Base-by-base conservation (phyloP, 2,329 filamentous ascomycete genomes). In the Dothideomycetes sp. region DNA sequence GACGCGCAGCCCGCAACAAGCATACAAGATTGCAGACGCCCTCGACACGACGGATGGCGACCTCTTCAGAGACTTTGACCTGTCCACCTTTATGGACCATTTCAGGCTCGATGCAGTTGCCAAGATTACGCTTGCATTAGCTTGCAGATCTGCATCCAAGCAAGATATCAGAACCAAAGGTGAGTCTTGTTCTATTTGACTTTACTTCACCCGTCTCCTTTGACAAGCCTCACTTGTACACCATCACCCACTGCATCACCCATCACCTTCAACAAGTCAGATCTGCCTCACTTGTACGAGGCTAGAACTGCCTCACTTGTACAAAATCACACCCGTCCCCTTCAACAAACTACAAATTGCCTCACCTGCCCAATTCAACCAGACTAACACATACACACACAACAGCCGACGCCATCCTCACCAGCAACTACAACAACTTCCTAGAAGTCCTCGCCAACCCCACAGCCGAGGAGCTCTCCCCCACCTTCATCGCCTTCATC, bases 31-130 rank as follows among this genome's bases (percentile, higher is more conserved):
- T 56, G 88, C 89, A 45, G 88, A 96, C 59, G 84, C 88, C 15
- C 82, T 98, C 57, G 88, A 95, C 61, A 81, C 79, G 2, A 84
- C 79, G 15, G 89, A 91, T 50, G 87, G 91, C 52, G 89, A 98
- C 52, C 77, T 94, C 45, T 95, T 94, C 60, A 82, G 87, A 42
- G 89, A 96, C 57, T 95, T 98, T 53, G 89, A 98, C 57, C 73
- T 98, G n/a, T 83, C 84, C 2, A 84, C 83, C 2, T 96, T 98
- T 58, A 80, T 96, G 71, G 84, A 94, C 47, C 88, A 96, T 60
- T 98, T 98, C 69, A 87, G 88, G 58, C 72, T 95, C 39, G 88
- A 95, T 63, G 79, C 86, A 8, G 62, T 95, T 34, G 79, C 87
- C 54, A 94, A 94, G 69, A 84, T 85, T 31, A 75, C 93, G 45